phyloP scores from a whole-genome alignment of 2,329 filamentous ascomycete genomes.

The Chrysoporthe austroafricana region DNA sequence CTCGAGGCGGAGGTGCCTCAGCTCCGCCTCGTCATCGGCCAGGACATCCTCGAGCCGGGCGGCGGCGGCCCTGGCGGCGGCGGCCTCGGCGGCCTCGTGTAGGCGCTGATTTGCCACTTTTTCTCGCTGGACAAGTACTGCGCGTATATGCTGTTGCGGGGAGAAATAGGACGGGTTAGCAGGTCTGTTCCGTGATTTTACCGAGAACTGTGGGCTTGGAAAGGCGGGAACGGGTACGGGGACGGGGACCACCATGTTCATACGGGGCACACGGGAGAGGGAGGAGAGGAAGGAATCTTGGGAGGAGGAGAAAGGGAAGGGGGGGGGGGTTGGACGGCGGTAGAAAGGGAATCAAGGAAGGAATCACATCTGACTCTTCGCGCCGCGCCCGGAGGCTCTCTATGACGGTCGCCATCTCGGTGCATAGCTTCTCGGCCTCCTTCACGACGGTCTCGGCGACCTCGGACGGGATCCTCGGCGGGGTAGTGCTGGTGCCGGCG shows the following conservation, averaged over 20 bases:
- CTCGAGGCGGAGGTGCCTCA: slow-evolving; percentile 64
- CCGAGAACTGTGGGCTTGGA: no score
- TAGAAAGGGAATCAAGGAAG: slow-evolving; percentile 10
- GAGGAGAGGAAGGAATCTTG: background rate
- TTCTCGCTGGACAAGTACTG: slow-evolving; percentile 60
- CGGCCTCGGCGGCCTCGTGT: slow-evolving; percentile 61
- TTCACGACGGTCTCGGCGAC: slow-evolving; percentile 34
- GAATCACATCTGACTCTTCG: slow-evolving; percentile 59
- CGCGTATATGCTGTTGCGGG: slow-evolving; percentile 59
- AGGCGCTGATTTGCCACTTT: slow-evolving; percentile 62
- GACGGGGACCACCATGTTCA: no score
- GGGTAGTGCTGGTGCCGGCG: slow-evolving; percentile 9
- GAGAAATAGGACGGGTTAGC: slow-evolving; percentile 13
- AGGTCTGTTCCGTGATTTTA: background rate
- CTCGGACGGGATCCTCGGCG: slow-evolving; percentile 29
- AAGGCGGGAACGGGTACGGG: no score
- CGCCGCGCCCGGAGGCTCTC: slow-evolving; percentile 56
- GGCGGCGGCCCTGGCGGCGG: slow-evolving; percentile 52
- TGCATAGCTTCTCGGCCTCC: slow-evolving; percentile 50
- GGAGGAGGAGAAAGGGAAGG: slow-evolving; percentile 4
- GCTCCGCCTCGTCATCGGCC: slow-evolving; percentile 61
- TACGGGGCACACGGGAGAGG: background rate
- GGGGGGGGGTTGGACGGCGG: no score
- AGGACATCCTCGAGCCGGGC: slow-evolving; percentile 61
- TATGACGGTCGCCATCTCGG: slow-evolving; percentile 54